phyloP scores from a whole-genome alignment of 208 protist species.

The Giardia muris region DNA sequence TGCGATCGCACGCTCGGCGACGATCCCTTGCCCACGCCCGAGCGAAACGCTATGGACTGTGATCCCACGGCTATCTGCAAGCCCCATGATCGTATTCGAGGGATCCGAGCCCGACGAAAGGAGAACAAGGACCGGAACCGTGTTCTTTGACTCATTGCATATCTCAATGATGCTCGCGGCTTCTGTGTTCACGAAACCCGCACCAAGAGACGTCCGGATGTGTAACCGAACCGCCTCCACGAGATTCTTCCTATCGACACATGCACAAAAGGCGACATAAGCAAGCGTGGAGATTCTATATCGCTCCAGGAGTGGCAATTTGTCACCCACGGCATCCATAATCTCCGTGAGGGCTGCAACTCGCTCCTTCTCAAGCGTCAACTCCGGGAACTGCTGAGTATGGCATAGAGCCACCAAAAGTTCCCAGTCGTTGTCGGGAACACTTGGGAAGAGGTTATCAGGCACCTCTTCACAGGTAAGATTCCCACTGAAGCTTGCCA shows the following conservation, averaged over 20 bases:
- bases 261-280: slow-evolving; percentile 1
- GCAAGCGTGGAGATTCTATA: too few species aligned
- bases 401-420: not conserved
- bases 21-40: not conserved
- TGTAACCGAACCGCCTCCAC: not conserved
- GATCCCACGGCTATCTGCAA: not conserved
- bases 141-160: not conserved
- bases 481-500: not conserved
- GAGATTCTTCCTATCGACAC: not conserved
- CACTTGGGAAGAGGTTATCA: not conserved
- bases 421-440: not conserved
- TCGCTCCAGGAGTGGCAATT: not conserved
- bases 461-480: not conserved
- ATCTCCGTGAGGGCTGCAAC: not conserved
- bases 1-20: slow-evolving; percentile 3
- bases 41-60: not conserved
- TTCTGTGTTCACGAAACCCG: not conserved
- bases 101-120: slow-evolving; percentile 14
- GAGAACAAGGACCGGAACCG: not conserved
- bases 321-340: not conserved
- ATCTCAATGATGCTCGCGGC: slow-evolving; percentile 8
- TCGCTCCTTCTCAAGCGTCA: not conserved
- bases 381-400: not conserved
- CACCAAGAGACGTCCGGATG: not conserved
- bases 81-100: not conserved